Percentiles rank a stretch among this genome's conserved stretches.
These are phyloP conservation scores for Penicillium nordicum DNA, from an alignment of 2,329 filamentous ascomycete genomes.

Conservation along the genomic window DNA sequence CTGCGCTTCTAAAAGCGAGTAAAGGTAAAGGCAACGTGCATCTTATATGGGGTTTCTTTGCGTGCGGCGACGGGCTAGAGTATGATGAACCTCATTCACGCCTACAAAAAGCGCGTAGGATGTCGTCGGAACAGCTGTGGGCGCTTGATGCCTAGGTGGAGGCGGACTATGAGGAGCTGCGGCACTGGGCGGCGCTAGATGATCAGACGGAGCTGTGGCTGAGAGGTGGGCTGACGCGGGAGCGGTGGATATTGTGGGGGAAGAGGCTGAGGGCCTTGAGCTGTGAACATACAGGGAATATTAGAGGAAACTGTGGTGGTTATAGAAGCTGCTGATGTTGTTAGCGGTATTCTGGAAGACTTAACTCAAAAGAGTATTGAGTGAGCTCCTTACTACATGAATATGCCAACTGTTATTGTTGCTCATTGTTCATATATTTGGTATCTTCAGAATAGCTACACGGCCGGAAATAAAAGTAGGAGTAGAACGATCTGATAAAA, in stretches of 20 bases:
- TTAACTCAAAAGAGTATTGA: background rate
- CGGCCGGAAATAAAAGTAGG: constrained; percentile 9
- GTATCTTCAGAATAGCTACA: constrained; percentile 27
- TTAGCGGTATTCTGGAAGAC: background rate
- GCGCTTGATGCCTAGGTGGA: background rate
- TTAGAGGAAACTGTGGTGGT: background rate
- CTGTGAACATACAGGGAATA: background rate
- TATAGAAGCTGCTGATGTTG: background rate
- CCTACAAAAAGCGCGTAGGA: background rate
- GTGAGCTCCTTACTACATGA: background rate
- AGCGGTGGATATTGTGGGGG: background rate
- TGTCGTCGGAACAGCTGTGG: background rate
- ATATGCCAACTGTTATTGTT: background rate
- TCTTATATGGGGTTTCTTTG: background rate
- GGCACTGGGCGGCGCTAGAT: background rate
- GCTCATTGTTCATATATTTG: constrained; percentile 14
- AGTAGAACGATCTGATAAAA: constrained; percentile 4
- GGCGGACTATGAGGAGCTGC: background rate
- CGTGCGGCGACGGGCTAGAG: background rate
- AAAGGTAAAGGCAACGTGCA: background rate
- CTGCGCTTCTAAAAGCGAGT: background rate
- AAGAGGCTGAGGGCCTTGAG: background rate
- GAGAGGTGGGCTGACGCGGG: background rate
- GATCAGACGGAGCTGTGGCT: background rate
- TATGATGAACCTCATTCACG: background rate